Percentiles rank a stretch among this genome's conserved stretches.
Conservation (phyloP, 1,284 basidiomycete genomes). For the Cerrena zonata region DNA sequence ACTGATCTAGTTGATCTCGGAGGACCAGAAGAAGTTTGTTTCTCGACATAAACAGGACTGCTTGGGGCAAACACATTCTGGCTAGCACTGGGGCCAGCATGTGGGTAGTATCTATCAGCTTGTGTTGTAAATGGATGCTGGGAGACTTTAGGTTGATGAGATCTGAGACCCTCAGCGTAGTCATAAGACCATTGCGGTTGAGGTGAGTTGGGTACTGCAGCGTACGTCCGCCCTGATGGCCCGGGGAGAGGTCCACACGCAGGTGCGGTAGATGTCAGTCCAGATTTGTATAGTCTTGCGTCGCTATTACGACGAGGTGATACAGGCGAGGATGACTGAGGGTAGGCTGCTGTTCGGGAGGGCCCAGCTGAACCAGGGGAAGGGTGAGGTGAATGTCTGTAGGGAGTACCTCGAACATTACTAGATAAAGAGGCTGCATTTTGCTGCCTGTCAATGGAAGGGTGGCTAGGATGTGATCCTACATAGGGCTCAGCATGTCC, state of each 20-base stretch:
- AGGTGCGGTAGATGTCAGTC: slow-evolving; percentile 11
- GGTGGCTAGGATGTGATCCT: background rate
- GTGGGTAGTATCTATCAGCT: slow-evolving; percentile 15
- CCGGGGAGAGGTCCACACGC: slow-evolving; percentile 16
- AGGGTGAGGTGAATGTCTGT: slow-evolving; percentile 14
- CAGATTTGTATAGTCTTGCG: slow-evolving; percentile 9
- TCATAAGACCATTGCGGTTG: no score
- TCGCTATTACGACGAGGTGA: slow-evolving; percentile 6
- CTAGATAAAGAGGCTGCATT: slow-evolving; percentile 20
- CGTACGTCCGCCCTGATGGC: slow-evolving; percentile 20
- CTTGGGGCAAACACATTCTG: background rate
- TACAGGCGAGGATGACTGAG: slow-evolving; percentile 17
- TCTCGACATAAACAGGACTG: background rate
- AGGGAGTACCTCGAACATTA: slow-evolving; percentile 13
- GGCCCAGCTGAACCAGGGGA: slow-evolving; percentile 11
- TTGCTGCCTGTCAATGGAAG: slow-evolving; percentile 15
- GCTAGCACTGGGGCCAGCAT: slow-evolving; percentile 8
- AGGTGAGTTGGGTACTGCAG: slow-evolving; percentile 11
- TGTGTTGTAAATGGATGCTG: slow-evolving; percentile 16
- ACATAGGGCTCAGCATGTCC: background rate
- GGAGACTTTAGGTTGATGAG: slow-evolving; percentile 13
- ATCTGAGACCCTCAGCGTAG: no score
- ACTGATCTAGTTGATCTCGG: slow-evolving; percentile 22
- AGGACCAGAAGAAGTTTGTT: slow-evolving; percentile 24
- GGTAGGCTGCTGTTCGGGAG: slow-evolving; percentile 21